Conservation (phyloP, 169 alveolate species). For the Plasmodium gonderi region DNA sequence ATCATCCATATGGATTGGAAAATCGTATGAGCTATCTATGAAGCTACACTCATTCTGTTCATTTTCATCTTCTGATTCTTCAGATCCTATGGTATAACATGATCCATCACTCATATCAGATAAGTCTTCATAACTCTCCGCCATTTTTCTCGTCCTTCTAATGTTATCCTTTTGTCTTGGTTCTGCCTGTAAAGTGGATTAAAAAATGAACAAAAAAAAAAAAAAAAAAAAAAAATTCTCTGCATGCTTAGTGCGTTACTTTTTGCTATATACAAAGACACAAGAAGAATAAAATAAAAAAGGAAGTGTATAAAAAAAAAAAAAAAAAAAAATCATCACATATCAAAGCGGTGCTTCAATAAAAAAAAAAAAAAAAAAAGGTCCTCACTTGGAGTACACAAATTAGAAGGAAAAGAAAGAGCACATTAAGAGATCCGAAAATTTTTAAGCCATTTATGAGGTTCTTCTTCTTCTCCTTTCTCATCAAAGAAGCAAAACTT, state of each 20-base stretch:
- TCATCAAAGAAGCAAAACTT: neutral
- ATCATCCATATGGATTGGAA: neutral
- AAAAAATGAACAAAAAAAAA: neutral
- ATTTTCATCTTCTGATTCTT: neutral
- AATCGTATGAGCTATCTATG: neutral
- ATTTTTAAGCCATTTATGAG: neutral
- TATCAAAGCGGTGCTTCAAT: neutral
- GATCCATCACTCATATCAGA: neutral
- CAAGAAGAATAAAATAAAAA: neutral
- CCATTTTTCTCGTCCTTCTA: neutral
- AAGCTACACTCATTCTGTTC: neutral
- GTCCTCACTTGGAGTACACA: neutral
- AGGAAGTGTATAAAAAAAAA: neutral
- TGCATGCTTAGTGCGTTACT: too few species aligned
- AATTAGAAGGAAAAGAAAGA: neutral
- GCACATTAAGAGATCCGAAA: neutral
- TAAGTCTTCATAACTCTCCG: neutral
- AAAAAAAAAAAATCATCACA: neutral
- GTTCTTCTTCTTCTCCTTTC: neutral
- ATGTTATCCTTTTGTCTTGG: neutral
- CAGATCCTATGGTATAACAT: neutral
- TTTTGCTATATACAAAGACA: too few species aligned
- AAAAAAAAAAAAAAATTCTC: neutral
- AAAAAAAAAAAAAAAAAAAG: neutral
- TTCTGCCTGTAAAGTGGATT: neutral